Evolutionary conservation across 169 alveolate species (phyloP), one percentile per base, ranked within the genome.

Genomic region (Nephromyces sp.): DNA sequence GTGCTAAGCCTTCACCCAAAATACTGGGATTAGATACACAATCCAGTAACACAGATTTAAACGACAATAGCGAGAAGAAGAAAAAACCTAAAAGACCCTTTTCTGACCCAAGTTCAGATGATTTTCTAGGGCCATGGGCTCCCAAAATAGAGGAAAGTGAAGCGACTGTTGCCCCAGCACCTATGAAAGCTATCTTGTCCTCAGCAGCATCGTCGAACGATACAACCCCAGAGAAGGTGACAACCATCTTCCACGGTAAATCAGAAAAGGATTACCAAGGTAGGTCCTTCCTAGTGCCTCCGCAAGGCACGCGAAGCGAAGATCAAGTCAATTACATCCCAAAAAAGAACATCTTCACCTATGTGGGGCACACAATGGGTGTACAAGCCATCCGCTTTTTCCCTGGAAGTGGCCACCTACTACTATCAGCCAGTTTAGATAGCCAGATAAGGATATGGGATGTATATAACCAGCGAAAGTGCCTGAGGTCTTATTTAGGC

Each of bases 391-490:
- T 93, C 27, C 89, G 88, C 72, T 92, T 90, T 83, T 90, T 91
- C 73, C 98, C 98, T 22, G 84, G 80, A 79, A 90, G 86, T 65
- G 99, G 97, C 0, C 98, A 93, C 70, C 78, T 89, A 35, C 77
- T 93, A 73, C 83, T 93, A 74, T 86, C 95, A 5, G 95, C 95
- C 27, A 80, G 94, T 52, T 84, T 92, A 78, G 99, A 95, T 77
- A 74, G 90, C 74, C 87, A 86, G 75, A 75, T 88, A 53, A 95
- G 90, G 87, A 87, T 95, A 70, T 95, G 98, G 98, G 96, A 91
- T 78, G 91, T 85, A 21, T 74, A 83, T 72, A 88, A 89, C 61
- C 86, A 88, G 73, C 86, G 89, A 32, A 64, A 72, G 75, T 90
- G 96, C 70, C 68, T 87, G 1, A 81, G 90, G 66, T 91, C 96